These are phyloP conservation scores for Cynara cardunculus DNA, from an alignment of 129 eudicot genomes.

Conservation along the genomic window DNA sequence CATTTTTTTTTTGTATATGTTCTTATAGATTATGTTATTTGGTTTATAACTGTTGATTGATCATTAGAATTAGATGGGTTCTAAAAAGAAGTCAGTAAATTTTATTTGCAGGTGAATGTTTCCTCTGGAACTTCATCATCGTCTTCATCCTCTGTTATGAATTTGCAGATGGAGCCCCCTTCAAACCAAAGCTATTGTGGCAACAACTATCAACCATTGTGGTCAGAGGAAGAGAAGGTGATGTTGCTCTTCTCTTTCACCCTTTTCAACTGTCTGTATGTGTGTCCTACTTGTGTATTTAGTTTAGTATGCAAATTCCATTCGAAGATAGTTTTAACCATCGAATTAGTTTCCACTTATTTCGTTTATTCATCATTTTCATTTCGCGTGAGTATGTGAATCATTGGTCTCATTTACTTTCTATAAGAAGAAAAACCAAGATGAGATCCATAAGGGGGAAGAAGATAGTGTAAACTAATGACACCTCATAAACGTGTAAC, in stretches of 20 bases:
- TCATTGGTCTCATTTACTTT: neutral
- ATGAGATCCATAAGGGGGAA: no score
- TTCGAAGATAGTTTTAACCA: neutral
- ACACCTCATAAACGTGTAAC: neutral
- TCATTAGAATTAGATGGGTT: neutral
- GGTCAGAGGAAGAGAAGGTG: slow-evolving; percentile 86
- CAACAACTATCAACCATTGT: slow-evolving; percentile 42
- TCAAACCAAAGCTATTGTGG: slow-evolving; percentile 72
- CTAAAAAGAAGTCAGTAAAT: neutral
- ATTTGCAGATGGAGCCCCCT: slow-evolving; percentile 85
- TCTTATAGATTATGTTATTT: neutral
- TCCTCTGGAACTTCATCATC: slow-evolving; percentile 52
- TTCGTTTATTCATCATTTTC: neutral
- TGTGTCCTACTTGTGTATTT: neutral
- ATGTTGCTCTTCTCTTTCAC: neutral
- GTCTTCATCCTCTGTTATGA: slow-evolving; percentile 37
- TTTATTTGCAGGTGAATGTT: slow-evolving; percentile 52
- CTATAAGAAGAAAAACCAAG: neutral
- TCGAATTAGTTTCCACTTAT: neutral
- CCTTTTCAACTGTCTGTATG: neutral
- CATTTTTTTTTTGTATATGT: neutral
- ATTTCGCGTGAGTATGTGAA: neutral
- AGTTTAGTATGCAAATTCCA: neutral
- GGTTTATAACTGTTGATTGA: neutral
- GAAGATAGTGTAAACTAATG: neutral